Conservation (phyloP, 2,329 filamentous ascomycete species). For the Alternaria panax region DNA sequence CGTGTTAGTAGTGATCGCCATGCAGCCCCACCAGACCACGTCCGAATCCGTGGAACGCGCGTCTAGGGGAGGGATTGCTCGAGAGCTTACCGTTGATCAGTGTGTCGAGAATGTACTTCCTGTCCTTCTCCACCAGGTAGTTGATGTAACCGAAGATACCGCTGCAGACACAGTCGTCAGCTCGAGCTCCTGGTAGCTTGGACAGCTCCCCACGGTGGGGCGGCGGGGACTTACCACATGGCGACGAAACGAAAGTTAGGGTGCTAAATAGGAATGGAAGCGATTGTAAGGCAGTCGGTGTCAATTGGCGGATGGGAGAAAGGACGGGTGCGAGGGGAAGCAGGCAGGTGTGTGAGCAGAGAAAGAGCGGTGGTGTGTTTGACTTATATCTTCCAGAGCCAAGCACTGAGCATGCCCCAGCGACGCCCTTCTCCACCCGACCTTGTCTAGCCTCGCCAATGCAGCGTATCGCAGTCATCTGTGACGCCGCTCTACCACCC, state of each 20-base stretch:
- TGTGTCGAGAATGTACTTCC: slow-evolving; percentile 94
- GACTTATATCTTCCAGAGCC: slow-evolving; percentile 45
- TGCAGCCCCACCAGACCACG: slow-evolving; percentile 12
- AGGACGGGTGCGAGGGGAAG: slow-evolving; percentile 22
- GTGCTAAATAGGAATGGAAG: slow-evolving; percentile 34
- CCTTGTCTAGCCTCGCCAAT: slow-evolving; percentile 38
- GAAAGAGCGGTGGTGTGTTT: slow-evolving; percentile 48
- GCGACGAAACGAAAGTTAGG: slow-evolving; percentile 40
- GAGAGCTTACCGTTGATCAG: slow-evolving; percentile 83
- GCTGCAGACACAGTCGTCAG: slow-evolving; percentile 58
- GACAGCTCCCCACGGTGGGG: slow-evolving; percentile 21
- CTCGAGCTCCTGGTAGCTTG: slow-evolving; percentile 6
- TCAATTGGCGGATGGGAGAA: slow-evolving; percentile 26
- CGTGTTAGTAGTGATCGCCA: slow-evolving; percentile 38
- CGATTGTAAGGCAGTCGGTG: slow-evolving; percentile 35
- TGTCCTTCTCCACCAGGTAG: slow-evolving; percentile 98
- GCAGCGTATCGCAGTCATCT: slow-evolving; percentile 33
- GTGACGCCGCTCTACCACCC: slow-evolving; percentile 34
- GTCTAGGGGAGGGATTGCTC: neutral
- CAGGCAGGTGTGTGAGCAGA: slow-evolving; percentile 35
- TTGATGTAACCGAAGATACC: slow-evolving; percentile 99
- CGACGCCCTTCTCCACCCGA: slow-evolving; percentile 35
- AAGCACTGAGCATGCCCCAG: slow-evolving; percentile 41
- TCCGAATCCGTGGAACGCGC: slow-evolving; percentile 9
- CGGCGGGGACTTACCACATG: slow-evolving; percentile 49